These are phyloP conservation scores for Suillus ampliporus DNA, from an alignment of 768 basidiomycete species.

Conservation along the genomic window DNA sequence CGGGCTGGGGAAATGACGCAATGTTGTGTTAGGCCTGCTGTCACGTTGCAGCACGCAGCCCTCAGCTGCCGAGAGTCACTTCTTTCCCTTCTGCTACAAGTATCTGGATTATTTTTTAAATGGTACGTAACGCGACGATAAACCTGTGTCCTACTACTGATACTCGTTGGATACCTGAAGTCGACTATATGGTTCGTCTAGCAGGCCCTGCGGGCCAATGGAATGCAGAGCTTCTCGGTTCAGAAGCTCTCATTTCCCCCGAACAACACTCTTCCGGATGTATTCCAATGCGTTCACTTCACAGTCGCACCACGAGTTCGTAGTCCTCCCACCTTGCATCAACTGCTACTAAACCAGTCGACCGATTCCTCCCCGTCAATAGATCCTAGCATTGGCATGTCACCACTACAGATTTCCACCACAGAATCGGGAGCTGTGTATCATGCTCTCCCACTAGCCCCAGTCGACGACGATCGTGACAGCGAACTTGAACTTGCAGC, in stretches of 20 bases:
- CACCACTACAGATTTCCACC: constrained; percentile 10
- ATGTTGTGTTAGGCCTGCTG: too few relatives aligned
- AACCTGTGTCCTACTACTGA: too few relatives aligned
- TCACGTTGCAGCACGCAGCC: too few relatives aligned
- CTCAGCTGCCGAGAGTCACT: too few relatives aligned
- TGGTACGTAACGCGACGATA: background rate
- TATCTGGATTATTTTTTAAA: background rate
- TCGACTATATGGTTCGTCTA: background rate
- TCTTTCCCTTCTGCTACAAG: too few relatives aligned
- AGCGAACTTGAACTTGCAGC: constrained; percentile 8
- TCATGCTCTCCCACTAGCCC: constrained; percentile 26
- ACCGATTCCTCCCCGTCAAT: background rate
- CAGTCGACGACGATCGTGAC: constrained; percentile 13
- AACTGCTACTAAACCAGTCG: background rate
- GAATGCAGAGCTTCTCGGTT: background rate
- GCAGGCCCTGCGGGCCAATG: background rate
- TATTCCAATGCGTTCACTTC: background rate
- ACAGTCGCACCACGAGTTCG: background rate
- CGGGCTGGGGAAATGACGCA: too few relatives aligned
- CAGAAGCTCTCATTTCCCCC: background rate
- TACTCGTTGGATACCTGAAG: background rate
- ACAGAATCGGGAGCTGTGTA: constrained; percentile 21
- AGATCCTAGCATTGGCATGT: background rate
- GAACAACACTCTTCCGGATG: background rate
- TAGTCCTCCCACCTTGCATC: background rate